phyloP scores from a whole-genome alignment of 768 basidiomycete genomes.

The Ramaria sp. region DNA sequence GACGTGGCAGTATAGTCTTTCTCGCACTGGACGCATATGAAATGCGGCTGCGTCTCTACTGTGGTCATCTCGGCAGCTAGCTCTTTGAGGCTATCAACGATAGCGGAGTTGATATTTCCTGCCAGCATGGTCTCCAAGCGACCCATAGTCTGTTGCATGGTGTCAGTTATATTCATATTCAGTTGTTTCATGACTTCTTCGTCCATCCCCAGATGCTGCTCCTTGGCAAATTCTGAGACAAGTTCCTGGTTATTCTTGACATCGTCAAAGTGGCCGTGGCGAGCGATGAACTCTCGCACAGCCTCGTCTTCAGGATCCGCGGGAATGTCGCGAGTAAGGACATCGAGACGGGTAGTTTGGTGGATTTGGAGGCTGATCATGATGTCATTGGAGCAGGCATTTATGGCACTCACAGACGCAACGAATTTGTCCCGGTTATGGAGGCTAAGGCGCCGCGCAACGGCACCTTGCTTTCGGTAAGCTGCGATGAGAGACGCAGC shows the following conservation, averaged over 20 bases:
- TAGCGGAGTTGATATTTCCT: constrained; percentile 24
- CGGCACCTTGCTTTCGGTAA: constrained; percentile 26
- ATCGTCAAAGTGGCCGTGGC: constrained; percentile 26
- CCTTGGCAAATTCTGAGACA: constrained; percentile 27
- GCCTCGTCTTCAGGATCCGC: constrained; percentile 27
- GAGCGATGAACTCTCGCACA: constrained; percentile 24
- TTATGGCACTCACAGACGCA: constrained; percentile 22
- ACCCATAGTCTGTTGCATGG: constrained; percentile 22
- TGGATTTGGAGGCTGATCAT: constrained; percentile 33
- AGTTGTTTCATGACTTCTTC: constrained; percentile 31
- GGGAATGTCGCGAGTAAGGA: constrained; percentile 27
- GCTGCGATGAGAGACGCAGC: constrained; percentile 28
- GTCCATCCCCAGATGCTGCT: constrained; percentile 27
- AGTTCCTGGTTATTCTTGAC: constrained; percentile 26
- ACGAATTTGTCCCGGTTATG: constrained; percentile 28
- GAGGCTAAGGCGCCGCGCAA: constrained; percentile 28
- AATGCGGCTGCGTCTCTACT: constrained; percentile 26
- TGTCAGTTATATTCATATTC: constrained; percentile 24
- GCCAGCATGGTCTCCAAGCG: constrained; percentile 22
- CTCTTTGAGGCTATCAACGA: constrained; percentile 26
- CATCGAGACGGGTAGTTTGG: constrained; percentile 26
- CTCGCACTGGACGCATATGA: constrained; percentile 30
- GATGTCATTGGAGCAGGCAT: constrained; percentile 26
- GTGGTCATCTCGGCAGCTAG: constrained; percentile 25
- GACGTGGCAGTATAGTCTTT: constrained; percentile 25